Base-by-base conservation (phyloP, 2,329 filamentous ascomycete species). In the Metarhizium humberi region DNA sequence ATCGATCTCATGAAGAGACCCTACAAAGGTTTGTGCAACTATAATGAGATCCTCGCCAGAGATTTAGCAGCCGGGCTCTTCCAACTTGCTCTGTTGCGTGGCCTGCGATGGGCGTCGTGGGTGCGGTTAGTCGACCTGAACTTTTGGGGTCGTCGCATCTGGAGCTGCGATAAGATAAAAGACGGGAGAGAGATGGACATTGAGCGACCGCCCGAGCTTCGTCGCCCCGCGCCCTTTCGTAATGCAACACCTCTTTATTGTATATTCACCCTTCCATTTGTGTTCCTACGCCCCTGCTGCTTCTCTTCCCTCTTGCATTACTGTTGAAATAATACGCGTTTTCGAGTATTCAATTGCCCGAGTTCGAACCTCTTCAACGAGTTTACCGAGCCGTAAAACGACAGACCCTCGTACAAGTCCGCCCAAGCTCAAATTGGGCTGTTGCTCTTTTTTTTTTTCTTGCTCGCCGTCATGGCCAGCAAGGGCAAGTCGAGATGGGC, bases 401-500 rank as follows among this genome's bases (percentile, higher is more conserved):
- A 13, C 14, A 13, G 34, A 43, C 2, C 40, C n/a, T 43, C 16
- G 40, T 25, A 14, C 13, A 18, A n/a, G 6, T 6, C 10, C 11
- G 40, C 40, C 11, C 6, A 16, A 43, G 40, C 40, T 14, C 40
- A 43, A 36, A 8, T 5, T 36, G 16, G 10, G 6, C 40, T 43
- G 40, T 18, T 18, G 13, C 40, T 46, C 7, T 11, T 25, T 25
- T 25, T 25, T 25, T 25, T 25, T 25, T 25, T 3, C 3, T 48
- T 11, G 4, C 25, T 14, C 20, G n/a, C 40, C 50, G 42, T 20
- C 50, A 88, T 87, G 84, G 78, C 84, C 50, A 75, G 75, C 64
- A 79, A 77, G 66, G 69, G 72, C 54, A 84, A 82, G 67, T 96
- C 92, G 52, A 85, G 92, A 71, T 99, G 94, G 94, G 90, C 88